These are phyloP conservation scores for Xylaria sp. DNA, from an alignment of 2,329 filamentous ascomycete genomes.

Conservation along the genomic window DNA sequence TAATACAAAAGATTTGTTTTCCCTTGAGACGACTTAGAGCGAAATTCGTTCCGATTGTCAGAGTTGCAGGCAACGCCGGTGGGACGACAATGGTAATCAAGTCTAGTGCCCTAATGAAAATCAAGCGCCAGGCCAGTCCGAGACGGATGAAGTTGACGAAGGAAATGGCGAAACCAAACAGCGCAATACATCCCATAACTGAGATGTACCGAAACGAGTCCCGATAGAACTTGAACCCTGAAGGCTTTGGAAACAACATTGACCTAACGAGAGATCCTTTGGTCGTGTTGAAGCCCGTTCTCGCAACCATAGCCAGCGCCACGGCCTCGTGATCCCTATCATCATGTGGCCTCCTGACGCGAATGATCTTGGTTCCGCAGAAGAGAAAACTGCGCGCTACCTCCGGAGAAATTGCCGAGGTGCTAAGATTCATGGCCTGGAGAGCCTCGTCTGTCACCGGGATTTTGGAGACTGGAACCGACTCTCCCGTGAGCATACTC, in stretches of 20 bases:
- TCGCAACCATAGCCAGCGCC: constrained; percentile 82
- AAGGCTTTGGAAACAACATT: constrained; percentile 98
- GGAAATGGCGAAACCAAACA: constrained; percentile 82
- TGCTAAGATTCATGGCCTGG: constrained; percentile 67
- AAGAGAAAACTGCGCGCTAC: constrained; percentile 88
- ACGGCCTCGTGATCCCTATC: constrained; percentile 82
- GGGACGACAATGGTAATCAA: constrained; percentile 97
- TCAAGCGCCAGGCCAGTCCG: constrained; percentile 78
- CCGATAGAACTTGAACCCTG: constrained; percentile 96
- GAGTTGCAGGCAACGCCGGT: constrained; percentile 85
- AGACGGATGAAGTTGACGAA: constrained; percentile 90
- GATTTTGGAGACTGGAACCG: constrained; percentile 89
- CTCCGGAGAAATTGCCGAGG: constrained; percentile 76
- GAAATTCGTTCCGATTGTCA: constrained; percentile 96
- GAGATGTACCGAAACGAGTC: constrained; percentile 97
- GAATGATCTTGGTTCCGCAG: constrained; percentile 90
- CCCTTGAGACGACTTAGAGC: constrained; percentile 79
- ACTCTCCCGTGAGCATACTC: constrained; percentile 97
- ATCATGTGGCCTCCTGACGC: constrained; percentile 81
- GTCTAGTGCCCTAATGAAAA: constrained; percentile 86
- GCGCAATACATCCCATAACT: constrained; percentile 85
- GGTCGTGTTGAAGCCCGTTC: constrained; percentile 95
- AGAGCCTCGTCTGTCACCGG: constrained; percentile 78
- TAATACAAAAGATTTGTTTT: constrained; percentile 95
- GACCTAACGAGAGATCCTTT: constrained; percentile 93